Conservation (phyloP, 176 grass and related monocot species). For the Carex pumila region DNA sequence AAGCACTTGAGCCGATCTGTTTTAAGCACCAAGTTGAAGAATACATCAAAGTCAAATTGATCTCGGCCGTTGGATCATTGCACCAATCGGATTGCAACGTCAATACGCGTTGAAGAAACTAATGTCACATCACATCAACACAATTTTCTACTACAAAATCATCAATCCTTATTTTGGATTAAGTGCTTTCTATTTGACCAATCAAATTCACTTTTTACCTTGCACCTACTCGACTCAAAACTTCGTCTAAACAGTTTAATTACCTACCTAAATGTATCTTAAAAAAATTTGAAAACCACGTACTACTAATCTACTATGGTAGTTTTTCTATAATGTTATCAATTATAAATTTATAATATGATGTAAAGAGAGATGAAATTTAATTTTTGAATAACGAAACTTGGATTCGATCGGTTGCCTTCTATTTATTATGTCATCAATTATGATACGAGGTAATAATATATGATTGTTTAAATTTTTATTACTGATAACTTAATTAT, state of each 20-base stretch:
- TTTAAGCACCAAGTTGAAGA: neutral
- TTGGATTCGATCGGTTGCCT: neutral
- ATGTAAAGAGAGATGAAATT: neutral
- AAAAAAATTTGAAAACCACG: no score
- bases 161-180: neutral
- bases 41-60: constrained; percentile 6
- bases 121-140: neutral
- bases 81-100: neutral
- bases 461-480: no score
- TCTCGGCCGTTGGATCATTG: neutral
- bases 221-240: neutral
- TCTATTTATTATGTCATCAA: neutral
- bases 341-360: neutral
- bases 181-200: neutral
- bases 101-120: neutral
- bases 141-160: neutral
- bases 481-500: no score
- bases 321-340: neutral
- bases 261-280: no score
- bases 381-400: neutral
- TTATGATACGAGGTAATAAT: no score
- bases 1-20: neutral
- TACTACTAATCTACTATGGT: no score
- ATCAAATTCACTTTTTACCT: neutral
- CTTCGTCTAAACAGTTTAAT: no score